These are phyloP conservation scores for Pilasporangium apinafurcum DNA, from an alignment of 352 stramenopile genomes.

Conservation along the genomic window DNA sequence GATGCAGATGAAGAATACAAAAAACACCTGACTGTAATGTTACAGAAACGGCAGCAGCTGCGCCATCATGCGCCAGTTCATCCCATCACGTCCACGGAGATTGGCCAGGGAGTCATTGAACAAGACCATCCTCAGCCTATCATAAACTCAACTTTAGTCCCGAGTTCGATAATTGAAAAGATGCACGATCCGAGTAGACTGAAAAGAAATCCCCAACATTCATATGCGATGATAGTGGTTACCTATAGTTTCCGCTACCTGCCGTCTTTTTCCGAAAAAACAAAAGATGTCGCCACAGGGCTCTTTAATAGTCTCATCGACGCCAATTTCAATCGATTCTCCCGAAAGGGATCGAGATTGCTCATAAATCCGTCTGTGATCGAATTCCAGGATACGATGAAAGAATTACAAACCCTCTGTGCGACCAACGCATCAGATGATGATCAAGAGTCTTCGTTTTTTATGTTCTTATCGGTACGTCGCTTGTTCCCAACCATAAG, in stretches of 20 bases:
- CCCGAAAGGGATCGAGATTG: slow-evolving; percentile 37
- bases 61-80: slow-evolving; percentile 13
- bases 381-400: slow-evolving; percentile 74
- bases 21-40: slow-evolving; percentile 30
- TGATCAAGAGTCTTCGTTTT: slow-evolving; percentile 41
- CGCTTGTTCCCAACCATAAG: neutral
- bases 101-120: neutral
- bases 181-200: neutral
- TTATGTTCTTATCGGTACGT: slow-evolving; percentile 57
- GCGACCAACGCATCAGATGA: no score
- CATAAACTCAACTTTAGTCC: no score
- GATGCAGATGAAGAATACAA: slow-evolving; percentile 25
- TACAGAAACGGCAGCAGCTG: slow-evolving; percentile 31
- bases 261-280: slow-evolving; percentile 39
- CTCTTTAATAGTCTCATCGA: slow-evolving; percentile 56
- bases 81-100: neutral
- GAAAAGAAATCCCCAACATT: neutral
- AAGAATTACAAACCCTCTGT: slow-evolving; percentile 40
- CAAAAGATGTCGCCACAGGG: slow-evolving; percentile 40
- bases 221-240: slow-evolving; percentile 46
- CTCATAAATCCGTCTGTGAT: slow-evolving; percentile 79
- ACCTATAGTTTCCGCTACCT: slow-evolving; percentile 53
- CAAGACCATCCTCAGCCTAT: neutral
- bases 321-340: slow-evolving; percentile 41
- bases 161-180: neutral